Evolutionary conservation across 768 basidiomycete genomes (phyloP), one percentile per base, ranked within the genome.

Genomic region (Mycena belliarum): DNA sequence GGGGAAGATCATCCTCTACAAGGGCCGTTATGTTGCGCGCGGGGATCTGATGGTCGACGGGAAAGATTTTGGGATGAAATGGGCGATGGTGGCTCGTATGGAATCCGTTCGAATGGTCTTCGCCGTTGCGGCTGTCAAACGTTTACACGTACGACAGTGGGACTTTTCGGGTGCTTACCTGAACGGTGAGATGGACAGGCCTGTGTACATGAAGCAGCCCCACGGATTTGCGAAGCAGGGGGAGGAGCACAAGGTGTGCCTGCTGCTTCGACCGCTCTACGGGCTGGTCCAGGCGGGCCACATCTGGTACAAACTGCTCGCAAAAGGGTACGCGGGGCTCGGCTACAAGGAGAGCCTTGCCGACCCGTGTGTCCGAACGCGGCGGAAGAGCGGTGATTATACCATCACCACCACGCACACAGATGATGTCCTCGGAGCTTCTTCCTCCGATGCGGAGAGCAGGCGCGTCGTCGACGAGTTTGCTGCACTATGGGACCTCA

Each of bases 1-100:
- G 0, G 76, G 77, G 10, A 45, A 63, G 0, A 63, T 78, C n/a
- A 33, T 60, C 0, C 55, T 66, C 4, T 71, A 74, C 69, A 79
- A 79, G 60, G 78, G 72, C 5, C 52, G 74, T 2, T 66, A 81
- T 6, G 76, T 80, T 0, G 74, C 75, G 1, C 64, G 72, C 41
- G 73, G 80, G 24, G 50, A 55, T 18, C 24, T 44, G 29, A 57
- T 49, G 47, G 47, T 40, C 25, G 47, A 43, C 15, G 55, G 55
- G 10, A 25, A 24, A 10, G 46, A 56, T 24, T 56, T 49, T 21
- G 55, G 32, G 14, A 21, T 42, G 6, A 56, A 56, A 23, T 56
- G 55, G 55, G 55, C 55, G 25, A 56, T 56, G 55, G 55, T 56
- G 14, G 55, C 55, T 1, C 11, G 55, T 20, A 50, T 57, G 48